phyloP scores from a whole-genome alignment of 768 basidiomycete genomes.

The Cubamyces sp. region DNA sequence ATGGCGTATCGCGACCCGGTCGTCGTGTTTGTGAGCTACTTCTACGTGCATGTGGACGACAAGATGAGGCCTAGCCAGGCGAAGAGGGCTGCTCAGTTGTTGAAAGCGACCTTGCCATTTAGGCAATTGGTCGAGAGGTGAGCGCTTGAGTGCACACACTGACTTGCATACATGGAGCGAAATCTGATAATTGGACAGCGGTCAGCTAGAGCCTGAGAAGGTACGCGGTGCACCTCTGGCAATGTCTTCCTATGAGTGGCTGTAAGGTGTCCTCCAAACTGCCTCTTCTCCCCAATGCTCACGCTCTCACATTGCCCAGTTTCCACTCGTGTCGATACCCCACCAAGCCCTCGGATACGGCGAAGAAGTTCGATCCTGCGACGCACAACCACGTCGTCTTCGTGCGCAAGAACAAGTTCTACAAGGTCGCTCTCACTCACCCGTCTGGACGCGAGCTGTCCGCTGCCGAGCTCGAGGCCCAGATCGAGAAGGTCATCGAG shows the following conservation, averaged over 20 bases:
- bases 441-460: constrained; percentile 70
- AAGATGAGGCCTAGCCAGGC: constrained; percentile 55
- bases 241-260: constrained; percentile 95
- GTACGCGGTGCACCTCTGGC: constrained; percentile 76
- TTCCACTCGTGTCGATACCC: constrained; percentile 96
- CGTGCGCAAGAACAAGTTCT: constrained; percentile 91
- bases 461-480: constrained; percentile 82
- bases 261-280: constrained; percentile 48
- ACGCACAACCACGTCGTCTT: constrained; percentile 89
- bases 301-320: constrained; percentile 38
- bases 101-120: constrained; percentile 88
- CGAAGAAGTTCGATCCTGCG: constrained; percentile 74
- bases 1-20: constrained; percentile 90
- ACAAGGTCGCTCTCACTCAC: constrained; percentile 72
- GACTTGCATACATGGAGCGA: neutral
- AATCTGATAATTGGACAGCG: constrained; percentile 30
- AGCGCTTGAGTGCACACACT: constrained; percentile 29
- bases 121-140: constrained; percentile 82
- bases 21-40: constrained; percentile 93
- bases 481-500: constrained; percentile 70
- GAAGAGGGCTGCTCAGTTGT: constrained; percentile 75
- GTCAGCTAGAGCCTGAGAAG: constrained; percentile 87
- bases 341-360: constrained; percentile 78
- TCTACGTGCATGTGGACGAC: constrained; percentile 86
- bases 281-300: neutral